Percentiles rank a stretch among this genome's conserved stretches.
phyloP scores from a whole-genome alignment of 2,329 filamentous ascomycete species.

The Trichoderma sp. region DNA sequence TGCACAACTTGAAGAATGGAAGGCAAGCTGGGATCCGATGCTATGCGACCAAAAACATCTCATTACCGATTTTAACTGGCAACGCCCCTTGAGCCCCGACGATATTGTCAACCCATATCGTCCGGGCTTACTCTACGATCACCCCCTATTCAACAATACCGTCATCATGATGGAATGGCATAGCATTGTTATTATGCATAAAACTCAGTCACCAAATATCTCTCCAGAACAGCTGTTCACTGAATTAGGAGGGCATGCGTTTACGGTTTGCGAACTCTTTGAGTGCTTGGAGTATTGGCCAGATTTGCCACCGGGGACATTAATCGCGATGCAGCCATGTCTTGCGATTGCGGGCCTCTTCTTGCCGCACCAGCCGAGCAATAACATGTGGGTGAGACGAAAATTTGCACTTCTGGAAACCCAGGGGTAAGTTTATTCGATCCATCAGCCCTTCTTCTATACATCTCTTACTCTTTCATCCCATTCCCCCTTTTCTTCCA shows the following conservation, averaged over 20 bases:
- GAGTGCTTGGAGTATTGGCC: constrained; percentile 76
- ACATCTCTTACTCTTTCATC: not conserved
- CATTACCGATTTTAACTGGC: constrained; percentile 63
- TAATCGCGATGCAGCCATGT: constrained; percentile 73
- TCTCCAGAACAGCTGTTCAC: constrained; percentile 51
- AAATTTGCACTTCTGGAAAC: constrained; percentile 79
- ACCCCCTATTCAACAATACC: constrained; percentile 72
- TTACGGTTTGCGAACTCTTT: constrained; percentile 74
- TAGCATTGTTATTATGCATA: constrained; percentile 77
- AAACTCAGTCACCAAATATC: constrained; percentile 66
- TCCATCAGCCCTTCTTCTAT: not conserved
- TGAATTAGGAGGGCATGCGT: constrained; percentile 63
- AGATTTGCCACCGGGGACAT: constrained; percentile 65
- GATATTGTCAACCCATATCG: constrained; percentile 76
- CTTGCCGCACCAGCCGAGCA: constrained; percentile 70
- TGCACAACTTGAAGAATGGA: constrained; percentile 51
- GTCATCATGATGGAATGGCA: constrained; percentile 75
- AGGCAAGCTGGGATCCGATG: constrained; percentile 57
- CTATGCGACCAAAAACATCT: constrained; percentile 63
- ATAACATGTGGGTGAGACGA: constrained; percentile 76
- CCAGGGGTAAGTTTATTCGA: constrained; percentile 63
- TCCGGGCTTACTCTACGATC: constrained; percentile 68
- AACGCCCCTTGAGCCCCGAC: constrained; percentile 53
- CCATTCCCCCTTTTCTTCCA: not conserved
- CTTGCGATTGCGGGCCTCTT: constrained; percentile 77